Base-by-base conservation (phyloP, 2,329 filamentous ascomycete genomes). In the Fonsecaea monophora region DNA sequence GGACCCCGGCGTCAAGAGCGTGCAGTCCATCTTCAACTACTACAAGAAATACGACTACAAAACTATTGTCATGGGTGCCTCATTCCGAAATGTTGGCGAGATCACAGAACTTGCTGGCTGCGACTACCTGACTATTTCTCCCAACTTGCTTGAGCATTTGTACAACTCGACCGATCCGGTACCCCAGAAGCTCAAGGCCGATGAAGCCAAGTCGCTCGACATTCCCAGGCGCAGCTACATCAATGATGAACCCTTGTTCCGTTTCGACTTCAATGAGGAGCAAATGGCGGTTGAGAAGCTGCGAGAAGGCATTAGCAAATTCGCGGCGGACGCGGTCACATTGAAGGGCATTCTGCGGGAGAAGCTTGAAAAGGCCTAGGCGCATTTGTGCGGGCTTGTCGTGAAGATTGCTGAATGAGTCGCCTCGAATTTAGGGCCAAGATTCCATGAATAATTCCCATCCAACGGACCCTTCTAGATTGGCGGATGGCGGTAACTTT, bases 1-100 rank as follows among this genome's bases (percentile, higher is more conserved):
- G 81, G 95, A 99, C 86, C 95, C 95, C 65, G 95, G 95, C 86
- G 95, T 99, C 82, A 87, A 92, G 85, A 94, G 91, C 73, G 95
- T 99, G 78, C 87, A 94, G 87, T 79, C 77, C 82, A 99, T 99
- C 85, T 99, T 90, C 89, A 95, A 99, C 89, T 99, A 99, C 92
- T 99, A 99, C 91, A 99, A 99, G 92, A 98, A 98, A 88, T 92
- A 85, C 82, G 92, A 91, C 81, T 97, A 99, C 90, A 97, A 96
- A 77, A 99, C 95, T 81, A 97, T 98, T 76, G 95, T 99, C 83
- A 99, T 99, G 95, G 95, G 95, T 78, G 95, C 95, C 74, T 97
- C 94, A 48, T 99, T 99, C 92, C 90, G 95, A 81, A 98, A 91
- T 86, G 85, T 85, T 71, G 95, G 95, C 77, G 95, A 99, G 86